Evolutionary conservation across 2,329 filamentous ascomycete species (phyloP), one percentile per base, ranked within the genome.

Genomic region (Aspergillus japonicus): DNA sequence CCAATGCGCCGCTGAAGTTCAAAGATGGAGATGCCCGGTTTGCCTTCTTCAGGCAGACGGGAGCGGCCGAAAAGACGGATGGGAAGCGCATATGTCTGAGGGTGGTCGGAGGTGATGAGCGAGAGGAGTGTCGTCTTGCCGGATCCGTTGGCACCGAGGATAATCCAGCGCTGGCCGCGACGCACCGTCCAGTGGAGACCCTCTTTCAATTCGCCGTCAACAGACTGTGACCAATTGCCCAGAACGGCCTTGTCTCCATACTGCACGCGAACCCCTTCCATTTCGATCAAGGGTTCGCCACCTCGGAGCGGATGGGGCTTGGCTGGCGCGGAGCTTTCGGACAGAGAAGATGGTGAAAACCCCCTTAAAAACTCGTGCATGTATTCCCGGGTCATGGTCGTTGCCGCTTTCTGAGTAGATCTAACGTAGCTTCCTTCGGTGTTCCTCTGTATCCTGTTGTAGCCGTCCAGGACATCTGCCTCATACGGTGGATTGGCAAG

Each of bases 81-180:
- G 0, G 94, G 93, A 24, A 93, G 85, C 0, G 91, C 91, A 74
- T 98, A 99, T 0, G 93, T 88, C 75, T 98, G 94, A 0, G 95
- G 95, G 69, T 99, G 95, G 70, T 99, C 95, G 1, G 94, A 98
- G 61, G 91, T 96, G 60, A 99, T 90, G 5, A 99, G 83, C 5
- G 92, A 95, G 29, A 98, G 85, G 44, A 99, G 83, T 0, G 95
- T 99, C 0, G 95, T 99, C 80, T 99, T 99, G 19, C 95, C 95
- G 0, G 92, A 96, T 12, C 85, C 95, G 68, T 99, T 98, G 33
- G 93, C 89, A 0, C 95, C 95, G 70, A 99, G 95, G 19, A 98
- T 85, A 3, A 91, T 94, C 90, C 92, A 96, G 63, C 93, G 87
- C 72, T 97, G 87, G 24, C 94, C 93, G 54, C 89, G 85, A 44